Evolutionary conservation across 2,329 filamentous ascomycete species (phyloP).

Genomic region (Clarireedia monteithiana): DNA sequence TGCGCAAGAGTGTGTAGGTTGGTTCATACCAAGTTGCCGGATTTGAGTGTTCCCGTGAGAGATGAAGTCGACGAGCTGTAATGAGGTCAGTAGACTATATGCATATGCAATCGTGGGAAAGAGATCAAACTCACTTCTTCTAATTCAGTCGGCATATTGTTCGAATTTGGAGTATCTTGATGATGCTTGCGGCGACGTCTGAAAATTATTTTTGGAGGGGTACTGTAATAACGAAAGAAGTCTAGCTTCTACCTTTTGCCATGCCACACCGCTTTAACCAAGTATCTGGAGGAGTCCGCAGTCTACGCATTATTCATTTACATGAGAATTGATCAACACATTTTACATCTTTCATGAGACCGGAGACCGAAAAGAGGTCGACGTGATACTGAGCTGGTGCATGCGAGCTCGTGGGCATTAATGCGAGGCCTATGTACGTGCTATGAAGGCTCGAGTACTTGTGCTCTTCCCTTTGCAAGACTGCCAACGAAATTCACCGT

Average conservation of each 20-base stretch:
- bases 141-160: slow-evolving; percentile 62
- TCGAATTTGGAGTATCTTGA: neutral
- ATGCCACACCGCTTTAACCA: neutral
- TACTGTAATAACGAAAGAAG: neutral
- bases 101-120: neutral
- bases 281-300: no score
- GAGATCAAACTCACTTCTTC: slow-evolving; percentile 53
- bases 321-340: no score
- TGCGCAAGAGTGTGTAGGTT: neutral
- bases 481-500: no score
- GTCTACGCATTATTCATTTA: no score
- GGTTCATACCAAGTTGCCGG: slow-evolving; percentile 59
- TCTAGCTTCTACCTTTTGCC: slow-evolving; percentile 4
- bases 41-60: slow-evolving; percentile 88
- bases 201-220: slow-evolving; percentile 7
- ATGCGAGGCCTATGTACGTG: no score
- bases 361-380: no score
- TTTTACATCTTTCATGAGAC: no score
- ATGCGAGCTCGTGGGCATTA: no score
- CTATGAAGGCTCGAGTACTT: no score
- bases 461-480: no score
- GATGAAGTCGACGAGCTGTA: slow-evolving; percentile 84
- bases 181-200: neutral
- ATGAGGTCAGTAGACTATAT: slow-evolving; percentile 7
- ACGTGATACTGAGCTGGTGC: no score